Evolutionary conservation across 805 yeast species (phyloP).

Genomic region (Metschnikowia reukaufii): DNA sequence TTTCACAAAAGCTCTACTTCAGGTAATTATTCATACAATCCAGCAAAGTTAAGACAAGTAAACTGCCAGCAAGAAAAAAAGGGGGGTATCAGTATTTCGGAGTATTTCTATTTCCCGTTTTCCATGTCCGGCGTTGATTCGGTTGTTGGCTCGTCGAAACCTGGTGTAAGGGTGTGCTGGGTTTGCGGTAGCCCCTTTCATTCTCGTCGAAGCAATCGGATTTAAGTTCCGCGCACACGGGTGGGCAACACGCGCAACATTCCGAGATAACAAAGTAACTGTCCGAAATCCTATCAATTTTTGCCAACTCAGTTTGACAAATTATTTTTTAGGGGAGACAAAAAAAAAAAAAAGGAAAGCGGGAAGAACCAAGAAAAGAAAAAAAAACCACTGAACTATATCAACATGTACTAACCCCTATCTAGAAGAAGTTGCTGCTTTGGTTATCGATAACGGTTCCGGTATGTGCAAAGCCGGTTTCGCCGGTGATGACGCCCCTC

Average conservation of each 20-base stretch:
- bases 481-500: conserved; percentile 99
- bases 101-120: not conserved
- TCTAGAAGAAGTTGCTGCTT: conserved; percentile 50
- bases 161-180: conserved; percentile 16
- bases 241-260: conserved; percentile 7
- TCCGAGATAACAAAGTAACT: not conserved
- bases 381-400: not conserved
- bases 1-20: not conserved
- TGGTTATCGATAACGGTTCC: conserved; percentile 99
- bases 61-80: no score
- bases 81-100: no score
- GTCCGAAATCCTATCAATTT: not conserved
- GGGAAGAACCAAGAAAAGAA: no score
- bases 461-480: conserved; percentile 99
- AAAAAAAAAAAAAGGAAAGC: not conserved
- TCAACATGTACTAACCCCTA: conserved; percentile 19
- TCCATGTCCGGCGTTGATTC: not conserved
- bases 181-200: conserved; percentile 13
- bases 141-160: conserved; percentile 4
- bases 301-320: not conserved
- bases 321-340: not conserved
- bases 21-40: not conserved
- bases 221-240: conserved; percentile 3
- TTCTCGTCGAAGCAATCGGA: conserved; percentile 9
- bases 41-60: no score